Base-by-base conservation (phyloP, 1,139 yeast genomes). In the Yueomyces sp. region DNA sequence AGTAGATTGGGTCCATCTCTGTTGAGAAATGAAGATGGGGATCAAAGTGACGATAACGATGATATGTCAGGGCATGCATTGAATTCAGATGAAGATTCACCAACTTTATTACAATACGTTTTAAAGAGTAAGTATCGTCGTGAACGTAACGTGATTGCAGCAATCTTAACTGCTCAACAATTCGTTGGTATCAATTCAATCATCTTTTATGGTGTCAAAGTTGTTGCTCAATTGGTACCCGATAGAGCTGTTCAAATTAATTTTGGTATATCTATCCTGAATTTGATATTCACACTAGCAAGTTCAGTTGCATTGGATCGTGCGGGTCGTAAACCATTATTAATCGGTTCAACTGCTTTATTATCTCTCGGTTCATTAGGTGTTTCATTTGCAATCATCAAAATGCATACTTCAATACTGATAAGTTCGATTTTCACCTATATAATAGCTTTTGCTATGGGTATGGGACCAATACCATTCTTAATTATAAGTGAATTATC, bases 401-500 rank as follows among this genome's bases (percentile, higher is more conserved):
- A 62, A 34, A 63, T 69, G 6, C 66, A 66, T 47, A 68, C 86
- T 0, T 32, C 68, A 0, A 50, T 83, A 12, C 73, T 93, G 1
- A 78, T 85, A 1, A 44, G 73, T 0, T 78, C 91, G 2, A 80
- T 89, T 0, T 75, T 84, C 45, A 61, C 74, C 1, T 87, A 85
- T 59, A 87, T 89, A 41, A 76, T 81, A 0, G 75, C 86, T 37
- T 91, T 89, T 66, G 97, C 96, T 0, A 66, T 82, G 39, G 98
- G 98, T 0, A 62, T 87, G 48, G 98, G 98, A 0, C 97, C 98
- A 11, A 85, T 91, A 42, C 97, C 98, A 33, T 89, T 89, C 64
- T 66, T 89, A 50, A 65, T 89, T 46, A 81, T 91, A n/a, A 77
- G 95, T 6, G 97, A 91, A 59, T 78, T 89, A 25, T 81, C 95